Evolutionary conservation across 129 eudicot species (phyloP).

Genomic region (Helianthus annuus): HanXRQr2.0-SUNRISE NC_035445.2:77633349-77633848

Average conservation of each 20-base stretch:
- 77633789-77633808: neutral
- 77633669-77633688: no score
- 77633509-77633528: slow-evolving; percentile 58
- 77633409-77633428: no score
- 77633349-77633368: slow-evolving; percentile 28
- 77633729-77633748: slow-evolving; percentile 60
- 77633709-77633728: slow-evolving; percentile 53
- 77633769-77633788: neutral
- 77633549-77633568: slow-evolving; percentile 47
- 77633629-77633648: neutral
- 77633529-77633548: slow-evolving; percentile 53
- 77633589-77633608: slow-evolving; percentile 37
- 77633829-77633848: neutral
- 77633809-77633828: neutral
- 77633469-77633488: rapidly evolving
- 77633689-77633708: slow-evolving; percentile 40
- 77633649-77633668: neutral
- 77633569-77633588: slow-evolving; percentile 44
- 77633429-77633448: no score
- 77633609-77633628: neutral
- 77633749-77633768: slow-evolving; percentile 68
- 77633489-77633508: no score
- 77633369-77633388: slow-evolving; percentile 57
- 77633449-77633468: no score
- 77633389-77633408: no score